Evolutionary conservation across 805 yeast genomes (phyloP), one percentile per base, ranked within the genome.

Genomic region (Candida broadrunensis): DNA sequence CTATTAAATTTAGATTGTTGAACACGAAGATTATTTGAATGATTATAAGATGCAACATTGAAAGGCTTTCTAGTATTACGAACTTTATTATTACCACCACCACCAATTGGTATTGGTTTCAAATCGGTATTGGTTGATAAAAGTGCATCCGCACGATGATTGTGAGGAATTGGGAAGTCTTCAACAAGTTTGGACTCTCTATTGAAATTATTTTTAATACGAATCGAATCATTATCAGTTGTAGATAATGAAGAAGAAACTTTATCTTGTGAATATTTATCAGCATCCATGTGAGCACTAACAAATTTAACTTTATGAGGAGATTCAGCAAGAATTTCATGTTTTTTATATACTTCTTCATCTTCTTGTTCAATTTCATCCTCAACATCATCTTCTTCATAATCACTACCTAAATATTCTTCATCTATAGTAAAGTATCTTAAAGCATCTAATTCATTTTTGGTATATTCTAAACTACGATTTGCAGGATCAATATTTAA

Each of bases 401-500:
- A 64, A 21, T 86, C 95, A 41, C 65, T 60, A 16, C 60, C 67
- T 64, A 66, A 64, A 39, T 65, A 65, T 47, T 70, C 75, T 50
- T 88, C 96, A 63, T 90, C 97, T 45, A 87, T 78, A 8, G 97
- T 88, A 63, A 90, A 82, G 48, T 73, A 81, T 39, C 78, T 77
- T 24, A 88, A 74, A 38, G 70, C 72, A 17, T 63, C 53, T 38
- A 91, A 63, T 49, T 87, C 91, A 3, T 63, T 59, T 48, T 77
- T 78, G 72, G 89, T 78, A 39, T 66, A 65, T 1, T 57, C 55
- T 44, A 91, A 67, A 52, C 83, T 82, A 55, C 98, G 80, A 63
- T 90, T 88, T 20, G 75, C 74, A 1, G 98, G 98, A 65, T 90
- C 96, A 42, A 91, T 77, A 11, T 95, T 83, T 41, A 91, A 70